Percentiles rank a stretch among this genome's conserved stretches.
These are phyloP conservation scores for Magnusiomyces suaveolens DNA, from an alignment of 1,139 yeast genomes.

Conservation along the genomic window DNA sequence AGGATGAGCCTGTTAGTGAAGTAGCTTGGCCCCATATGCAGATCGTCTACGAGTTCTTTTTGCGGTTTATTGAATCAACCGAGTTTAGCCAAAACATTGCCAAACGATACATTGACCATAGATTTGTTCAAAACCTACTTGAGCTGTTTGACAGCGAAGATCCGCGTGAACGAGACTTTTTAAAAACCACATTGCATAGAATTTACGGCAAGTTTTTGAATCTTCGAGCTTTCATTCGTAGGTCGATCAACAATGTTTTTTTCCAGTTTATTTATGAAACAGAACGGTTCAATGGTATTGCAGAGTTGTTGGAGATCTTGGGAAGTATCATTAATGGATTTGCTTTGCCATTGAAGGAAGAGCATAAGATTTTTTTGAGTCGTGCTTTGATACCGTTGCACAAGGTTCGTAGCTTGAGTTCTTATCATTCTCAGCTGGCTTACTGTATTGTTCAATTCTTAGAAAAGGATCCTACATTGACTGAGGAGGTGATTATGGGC, in stretches of 20 bases:
- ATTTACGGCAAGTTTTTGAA: constrained; percentile 91
- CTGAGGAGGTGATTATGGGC: constrained; percentile 94
- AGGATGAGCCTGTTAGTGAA: constrained; percentile 94
- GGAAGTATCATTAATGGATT: constrained; percentile 96
- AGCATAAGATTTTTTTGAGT: constrained; percentile 82
- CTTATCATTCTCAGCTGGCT: constrained; percentile 93
- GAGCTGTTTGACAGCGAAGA: constrained; percentile 94
- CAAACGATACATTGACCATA: constrained; percentile 86
- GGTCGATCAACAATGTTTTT: constrained; percentile 85
- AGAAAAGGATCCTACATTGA: constrained; percentile 83
- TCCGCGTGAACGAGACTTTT: constrained; percentile 88
- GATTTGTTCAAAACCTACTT: constrained; percentile 66
- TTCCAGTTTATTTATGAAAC: constrained; percentile 91
- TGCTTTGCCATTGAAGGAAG: constrained; percentile 93
- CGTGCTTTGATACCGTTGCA: constrained; percentile 89
- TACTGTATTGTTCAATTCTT: constrained; percentile 93
- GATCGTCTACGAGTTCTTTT: constrained; percentile 85
- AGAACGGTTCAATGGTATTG: constrained; percentile 90
- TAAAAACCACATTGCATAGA: constrained; percentile 89
- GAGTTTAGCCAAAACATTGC: constrained; percentile 92
- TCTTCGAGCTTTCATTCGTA: constrained; percentile 80
- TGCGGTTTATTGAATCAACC: constrained; percentile 86
- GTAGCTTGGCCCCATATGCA: constrained; percentile 99
- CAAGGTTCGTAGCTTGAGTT: constrained; percentile 75
- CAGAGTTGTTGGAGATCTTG: constrained; percentile 84